These are phyloP conservation scores for Monoraphidium neglectum DNA, from an alignment of 139 green algal genomes.

Conservation along the genomic window DNA sequence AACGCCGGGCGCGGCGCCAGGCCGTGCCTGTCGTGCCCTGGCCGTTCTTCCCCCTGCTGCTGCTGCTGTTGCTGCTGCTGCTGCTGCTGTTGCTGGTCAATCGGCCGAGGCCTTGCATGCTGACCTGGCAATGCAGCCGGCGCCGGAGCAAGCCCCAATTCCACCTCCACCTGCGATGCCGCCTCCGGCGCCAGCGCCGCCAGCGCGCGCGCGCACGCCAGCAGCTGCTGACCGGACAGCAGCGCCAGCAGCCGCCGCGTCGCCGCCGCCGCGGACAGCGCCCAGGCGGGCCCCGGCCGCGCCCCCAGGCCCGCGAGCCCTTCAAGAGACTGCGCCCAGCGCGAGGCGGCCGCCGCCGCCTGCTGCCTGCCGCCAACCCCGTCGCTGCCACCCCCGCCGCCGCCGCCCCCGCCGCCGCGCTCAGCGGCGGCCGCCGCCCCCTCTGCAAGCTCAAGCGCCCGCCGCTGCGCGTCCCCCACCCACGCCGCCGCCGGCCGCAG, in stretches of 20 bases:
- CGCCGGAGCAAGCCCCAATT: background rate
- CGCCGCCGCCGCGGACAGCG: background rate
- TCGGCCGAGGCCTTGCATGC: background rate
- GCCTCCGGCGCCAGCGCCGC: slow-evolving; percentile 9
- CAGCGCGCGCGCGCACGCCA: slow-evolving; percentile 8
- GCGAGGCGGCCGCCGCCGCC: too few relatives aligned
- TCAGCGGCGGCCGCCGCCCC: too few relatives aligned
- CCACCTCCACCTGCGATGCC: background rate
- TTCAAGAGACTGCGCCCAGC: background rate
- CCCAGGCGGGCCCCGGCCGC: background rate
- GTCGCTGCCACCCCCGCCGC: too few relatives aligned
- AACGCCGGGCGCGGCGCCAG: too few relatives aligned
- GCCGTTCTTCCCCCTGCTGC: background rate
- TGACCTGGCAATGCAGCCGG: background rate
- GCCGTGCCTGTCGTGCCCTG: too few relatives aligned
- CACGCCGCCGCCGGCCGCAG: too few relatives aligned
- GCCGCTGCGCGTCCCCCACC: too few relatives aligned
- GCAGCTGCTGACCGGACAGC: slow-evolving; percentile 16
- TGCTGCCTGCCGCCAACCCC: too few relatives aligned
- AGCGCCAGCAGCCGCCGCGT: slow-evolving; percentile 3
- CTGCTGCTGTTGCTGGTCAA: background rate
- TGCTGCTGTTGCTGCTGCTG: background rate
- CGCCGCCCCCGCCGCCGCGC: too few relatives aligned
- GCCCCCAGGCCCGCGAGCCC: slow-evolving; percentile 13
- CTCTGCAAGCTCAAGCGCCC: too few relatives aligned